Evolutionary conservation across 2,329 filamentous ascomycete species (phyloP), one percentile per base, ranked within the genome.

Genomic region (Aspergillus amoenus): DNA sequence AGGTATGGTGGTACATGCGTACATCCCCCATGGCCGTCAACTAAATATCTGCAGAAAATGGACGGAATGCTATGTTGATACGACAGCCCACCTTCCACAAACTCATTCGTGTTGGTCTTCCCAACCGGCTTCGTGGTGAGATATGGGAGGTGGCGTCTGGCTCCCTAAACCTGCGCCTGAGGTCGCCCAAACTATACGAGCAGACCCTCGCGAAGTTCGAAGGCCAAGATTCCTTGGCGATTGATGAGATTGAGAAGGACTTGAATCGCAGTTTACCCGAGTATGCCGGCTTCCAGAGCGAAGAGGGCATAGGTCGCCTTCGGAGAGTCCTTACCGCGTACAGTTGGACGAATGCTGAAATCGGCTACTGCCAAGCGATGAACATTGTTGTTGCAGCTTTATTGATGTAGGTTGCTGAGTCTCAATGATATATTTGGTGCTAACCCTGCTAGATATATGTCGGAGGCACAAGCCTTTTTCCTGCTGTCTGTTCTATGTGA

Each of bases 331-430:
- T 99, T 55, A 97, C 93, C 2, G 94, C 94, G 4, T 99, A 99
- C 78, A 97, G 93, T 76, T 99, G 94, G 94, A 90, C 88, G 48
- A 94, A 99, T 68, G 84, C 90, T 52, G 92, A 97, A 64, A 93
- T 99, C 55, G 94, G 94, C 64, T 99, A 99, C 76, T 99, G 94
- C 74, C 94, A 99, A 76, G 94, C 94, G 61, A 99, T 99, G 94
- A 99, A 99, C 74, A 99, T 99, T 66, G 94, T 99, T 34, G 93
- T 97, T 54, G 94, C 94, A 17, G 94, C 94, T n/a, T 79, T 99
- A 57, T 83, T 99, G 66, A 99, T 99, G 81, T 87, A 78, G 64
- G 82, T 77, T 11, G 18, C 42, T 15, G n/a, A 5, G 39, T 15
- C 22, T 18, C 13, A 30, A 18, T 8, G 43, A 13, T 2, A 21